phyloP scores from a whole-genome alignment of 1,284 basidiomycete species.

The Exobasidium cylindrosporum region DNA sequence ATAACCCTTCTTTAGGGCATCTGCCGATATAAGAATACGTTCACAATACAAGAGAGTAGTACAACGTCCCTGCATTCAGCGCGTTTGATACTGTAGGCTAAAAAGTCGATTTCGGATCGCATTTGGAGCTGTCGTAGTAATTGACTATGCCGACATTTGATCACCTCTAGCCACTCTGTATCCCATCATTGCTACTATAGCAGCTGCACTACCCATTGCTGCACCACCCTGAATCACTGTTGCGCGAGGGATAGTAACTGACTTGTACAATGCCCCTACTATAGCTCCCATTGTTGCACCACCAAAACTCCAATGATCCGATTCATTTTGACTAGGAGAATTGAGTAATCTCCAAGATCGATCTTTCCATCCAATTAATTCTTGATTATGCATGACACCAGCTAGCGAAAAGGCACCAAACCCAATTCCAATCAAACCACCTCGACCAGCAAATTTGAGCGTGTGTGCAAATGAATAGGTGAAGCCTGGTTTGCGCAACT shows the following conservation, averaged over 20 bases:
- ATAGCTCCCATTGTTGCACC: constrained; percentile 1
- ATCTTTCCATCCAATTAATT: constrained; percentile 7
- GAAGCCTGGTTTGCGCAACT: neutral
- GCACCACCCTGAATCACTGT: neutral
- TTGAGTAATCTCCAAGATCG: constrained; percentile 6
- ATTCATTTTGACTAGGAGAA: neutral
- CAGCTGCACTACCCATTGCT: neutral
- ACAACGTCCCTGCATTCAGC: too few species aligned
- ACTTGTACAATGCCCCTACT: neutral
- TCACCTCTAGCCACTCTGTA: neutral
- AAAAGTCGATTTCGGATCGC: too few species aligned
- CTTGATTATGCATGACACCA: neutral
- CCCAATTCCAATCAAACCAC: constrained; percentile 1
- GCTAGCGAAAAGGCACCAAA: constrained; percentile 4
- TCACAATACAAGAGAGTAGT: too few species aligned
- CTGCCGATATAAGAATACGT: too few species aligned
- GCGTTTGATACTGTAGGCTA: too few species aligned
- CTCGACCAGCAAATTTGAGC: neutral
- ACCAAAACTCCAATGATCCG: constrained; percentile 10
- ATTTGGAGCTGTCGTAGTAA: too few species aligned
- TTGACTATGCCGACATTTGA: too few species aligned
- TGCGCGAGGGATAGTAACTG: neutral
- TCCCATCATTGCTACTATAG: neutral
- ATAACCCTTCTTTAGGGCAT: too few species aligned
- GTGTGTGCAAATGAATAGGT: neutral